phyloP scores from a whole-genome alignment of 495 filamentous ascomycete genomes.

The Trichocladium antarcticum region DNA sequence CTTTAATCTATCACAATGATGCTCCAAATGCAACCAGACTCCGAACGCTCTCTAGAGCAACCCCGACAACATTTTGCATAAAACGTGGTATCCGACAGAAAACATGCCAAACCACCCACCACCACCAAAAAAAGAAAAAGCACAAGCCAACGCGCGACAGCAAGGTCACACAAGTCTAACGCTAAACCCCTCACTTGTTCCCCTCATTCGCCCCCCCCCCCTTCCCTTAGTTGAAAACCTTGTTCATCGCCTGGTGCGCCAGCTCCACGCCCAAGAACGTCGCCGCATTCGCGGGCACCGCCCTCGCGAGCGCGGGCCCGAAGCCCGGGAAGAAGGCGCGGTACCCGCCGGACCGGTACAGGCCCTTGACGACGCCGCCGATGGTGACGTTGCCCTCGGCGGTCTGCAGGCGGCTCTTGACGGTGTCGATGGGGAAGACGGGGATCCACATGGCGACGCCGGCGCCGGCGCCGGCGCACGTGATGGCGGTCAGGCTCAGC shows the following conservation, averaged over 20 bases:
- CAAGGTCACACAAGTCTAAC: neutral
- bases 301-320: slow-evolving; percentile 81
- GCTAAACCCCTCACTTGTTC: too few species aligned
- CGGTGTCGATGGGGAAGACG: slow-evolving; percentile 93
- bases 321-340: slow-evolving; percentile 98
- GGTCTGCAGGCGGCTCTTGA: slow-evolving; percentile 90
- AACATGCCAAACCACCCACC: neutral
- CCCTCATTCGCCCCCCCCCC: neutral
- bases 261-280: slow-evolving; percentile 65
- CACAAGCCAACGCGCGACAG: neutral
- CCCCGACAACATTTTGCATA: neutral
- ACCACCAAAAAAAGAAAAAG: neutral
- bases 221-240: slow-evolving; percentile 39
- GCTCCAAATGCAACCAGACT: slow-evolving; percentile 2
- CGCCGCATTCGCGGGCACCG: slow-evolving; percentile 85
- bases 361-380: slow-evolving; percentile 59
- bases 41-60: slow-evolving; percentile 1
- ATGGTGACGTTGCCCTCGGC: slow-evolving; percentile 81
- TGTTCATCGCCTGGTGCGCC: slow-evolving; percentile 72
- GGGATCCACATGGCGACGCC: slow-evolving; percentile 99
- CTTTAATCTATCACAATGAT: neutral
- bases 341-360: slow-evolving; percentile 69
- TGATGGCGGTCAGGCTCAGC: slow-evolving; percentile 71
- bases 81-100: slow-evolving; percentile 8
- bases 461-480: slow-evolving; percentile 74